These are phyloP conservation scores for Detonula confervacea DNA, from an alignment of 352 stramenopile genomes.

Conservation along the genomic window DNA sequence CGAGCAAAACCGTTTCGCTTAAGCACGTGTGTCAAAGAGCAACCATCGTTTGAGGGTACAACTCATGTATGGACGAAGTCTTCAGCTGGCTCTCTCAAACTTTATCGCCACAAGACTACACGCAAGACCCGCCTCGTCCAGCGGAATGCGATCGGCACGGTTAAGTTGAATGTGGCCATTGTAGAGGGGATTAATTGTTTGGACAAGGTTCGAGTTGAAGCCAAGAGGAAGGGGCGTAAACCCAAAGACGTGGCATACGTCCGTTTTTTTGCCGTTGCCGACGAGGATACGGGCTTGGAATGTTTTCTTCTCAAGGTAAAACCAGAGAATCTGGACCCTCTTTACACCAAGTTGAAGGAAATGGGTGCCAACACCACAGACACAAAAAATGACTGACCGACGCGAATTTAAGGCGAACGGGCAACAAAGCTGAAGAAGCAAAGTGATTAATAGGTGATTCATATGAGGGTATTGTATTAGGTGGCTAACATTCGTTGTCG, in stretches of 20 bases:
- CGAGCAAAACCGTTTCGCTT: not conserved
- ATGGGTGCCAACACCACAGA: conserved; percentile 9
- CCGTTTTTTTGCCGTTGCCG: not conserved
- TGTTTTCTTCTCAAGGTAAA: conserved; percentile 22
- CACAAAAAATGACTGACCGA: no score
- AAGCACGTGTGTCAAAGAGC: no score
- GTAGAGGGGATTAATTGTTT: not conserved
- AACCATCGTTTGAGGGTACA: not conserved
- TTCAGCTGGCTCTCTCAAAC: not conserved
- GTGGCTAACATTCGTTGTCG: no score
- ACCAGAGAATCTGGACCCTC: not conserved
- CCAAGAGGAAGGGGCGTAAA: conserved; percentile 3
- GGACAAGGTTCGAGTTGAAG: not conserved
- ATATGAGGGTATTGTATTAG: no score
- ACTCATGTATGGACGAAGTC: conserved; percentile 2
- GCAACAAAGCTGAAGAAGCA: no score
- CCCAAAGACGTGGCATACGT: conserved; percentile 3
- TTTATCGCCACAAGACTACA: not conserved
- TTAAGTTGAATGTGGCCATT: conserved; percentile 15
- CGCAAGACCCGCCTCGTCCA: conserved; percentile 10
- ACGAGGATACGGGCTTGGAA: conserved; percentile 9
- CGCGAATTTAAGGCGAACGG: no score
- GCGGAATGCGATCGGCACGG: conserved; percentile 7
- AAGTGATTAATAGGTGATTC: no score
- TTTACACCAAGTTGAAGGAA: conserved; percentile 12